Percentiles rank a stretch among this genome's conserved stretches.
phyloP scores from a whole-genome alignment of 129 eudicot genomes.

The Kitagawia praeruptora region DNA sequence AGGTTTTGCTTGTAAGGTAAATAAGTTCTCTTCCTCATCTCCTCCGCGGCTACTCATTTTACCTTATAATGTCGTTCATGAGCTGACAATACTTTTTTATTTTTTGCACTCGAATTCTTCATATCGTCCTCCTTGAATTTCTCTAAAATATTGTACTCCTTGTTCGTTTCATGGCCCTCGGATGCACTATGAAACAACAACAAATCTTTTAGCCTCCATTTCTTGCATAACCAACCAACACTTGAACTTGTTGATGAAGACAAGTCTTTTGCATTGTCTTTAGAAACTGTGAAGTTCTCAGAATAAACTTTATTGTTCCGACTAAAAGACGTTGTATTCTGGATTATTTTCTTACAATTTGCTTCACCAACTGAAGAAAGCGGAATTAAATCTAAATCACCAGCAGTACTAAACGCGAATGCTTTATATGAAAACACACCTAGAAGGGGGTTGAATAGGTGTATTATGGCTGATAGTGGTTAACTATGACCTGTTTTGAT shows the following conservation, averaged over 20 bases:
- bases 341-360: not conserved
- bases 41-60: constrained; percentile 6
- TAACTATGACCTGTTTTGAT: no score
- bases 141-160: not conserved
- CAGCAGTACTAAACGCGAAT: constrained; percentile 1
- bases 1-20: constrained; percentile 14
- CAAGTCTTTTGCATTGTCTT: not conserved
- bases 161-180: not conserved
- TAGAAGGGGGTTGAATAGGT: no score
- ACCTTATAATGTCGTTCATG: no score
- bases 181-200: not conserved
- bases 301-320: not conserved
- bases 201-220: constrained; percentile 13
- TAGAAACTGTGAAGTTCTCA: no score
- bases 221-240: not conserved
- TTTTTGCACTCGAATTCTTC: not conserved
- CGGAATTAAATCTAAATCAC: not conserved
- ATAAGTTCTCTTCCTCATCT: constrained; percentile 18
- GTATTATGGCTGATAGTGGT: no score
- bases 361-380: not conserved
- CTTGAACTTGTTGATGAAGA: not conserved
- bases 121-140: not conserved
- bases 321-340: not conserved
- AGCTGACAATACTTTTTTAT: not conserved
- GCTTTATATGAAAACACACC: no score